A percentile compares a stretch with the other conserved stretches of the same genome.
Conservation (phyloP, 768 basidiomycete species). For the Suillus placidus region DNA sequence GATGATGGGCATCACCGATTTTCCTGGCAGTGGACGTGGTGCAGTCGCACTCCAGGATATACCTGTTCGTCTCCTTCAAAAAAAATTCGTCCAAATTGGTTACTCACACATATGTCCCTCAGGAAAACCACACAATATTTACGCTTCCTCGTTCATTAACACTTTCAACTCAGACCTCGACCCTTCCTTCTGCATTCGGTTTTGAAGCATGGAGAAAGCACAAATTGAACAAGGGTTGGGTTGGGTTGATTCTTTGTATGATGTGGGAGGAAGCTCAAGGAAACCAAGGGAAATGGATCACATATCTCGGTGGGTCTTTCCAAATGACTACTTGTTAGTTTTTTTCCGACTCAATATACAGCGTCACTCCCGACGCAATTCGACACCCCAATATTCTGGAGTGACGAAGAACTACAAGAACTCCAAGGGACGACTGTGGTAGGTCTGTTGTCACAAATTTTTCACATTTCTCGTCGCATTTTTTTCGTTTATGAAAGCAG, state of each 20-base stretch:
- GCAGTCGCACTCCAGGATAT: slow-evolving; percentile 75
- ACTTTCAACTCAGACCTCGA: slow-evolving; percentile 78
- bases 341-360: background rate
- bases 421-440: slow-evolving; percentile 86
- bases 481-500: background rate
- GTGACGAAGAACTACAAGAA: slow-evolving; percentile 66
- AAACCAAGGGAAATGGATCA: slow-evolving; percentile 61
- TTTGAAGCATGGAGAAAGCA: slow-evolving; percentile 62
- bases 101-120: background rate
- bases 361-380: slow-evolving; percentile 72
- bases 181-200: slow-evolving; percentile 63
- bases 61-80: slow-evolving; percentile 46
- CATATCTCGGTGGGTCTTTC: slow-evolving; percentile 64
- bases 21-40: slow-evolving; percentile 66
- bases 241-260: slow-evolving; percentile 87
- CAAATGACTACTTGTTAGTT: background rate
- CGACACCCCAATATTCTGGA: slow-evolving; percentile 96
- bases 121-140: slow-evolving; percentile 82
- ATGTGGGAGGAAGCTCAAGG: slow-evolving; percentile 89
- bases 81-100: background rate
- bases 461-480: background rate
- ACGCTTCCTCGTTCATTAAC: slow-evolving; percentile 77
- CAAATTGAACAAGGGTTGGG: slow-evolving; percentile 75
- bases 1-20: slow-evolving; percentile 48
- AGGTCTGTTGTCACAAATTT: slow-evolving; percentile 55